phyloP scores from a whole-genome alignment of 1,284 basidiomycete species.

The Fomitopsis palustris region DNA sequence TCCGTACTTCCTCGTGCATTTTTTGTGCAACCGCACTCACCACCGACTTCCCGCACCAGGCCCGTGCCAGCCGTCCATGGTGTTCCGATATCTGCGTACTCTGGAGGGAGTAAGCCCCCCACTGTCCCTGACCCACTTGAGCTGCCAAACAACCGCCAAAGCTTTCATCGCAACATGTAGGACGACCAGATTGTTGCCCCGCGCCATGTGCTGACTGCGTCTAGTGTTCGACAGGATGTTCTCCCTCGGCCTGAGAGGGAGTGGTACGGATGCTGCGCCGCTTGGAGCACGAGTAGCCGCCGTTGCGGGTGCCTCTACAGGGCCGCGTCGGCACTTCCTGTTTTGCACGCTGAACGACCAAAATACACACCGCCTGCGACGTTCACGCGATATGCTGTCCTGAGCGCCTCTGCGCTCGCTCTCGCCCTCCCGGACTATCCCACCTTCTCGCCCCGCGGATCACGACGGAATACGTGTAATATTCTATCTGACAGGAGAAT shows the following conservation, averaged over 20 bases:
- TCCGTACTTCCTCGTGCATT: slow-evolving; percentile 24
- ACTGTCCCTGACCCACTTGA: slow-evolving; percentile 73
- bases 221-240: slow-evolving; percentile 79
- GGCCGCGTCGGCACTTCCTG: slow-evolving; percentile 76
- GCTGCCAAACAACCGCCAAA: slow-evolving; percentile 86
- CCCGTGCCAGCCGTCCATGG: slow-evolving; percentile 85
- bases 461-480: slow-evolving; percentile 8
- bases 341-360: slow-evolving; percentile 65
- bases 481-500: slow-evolving; percentile 17
- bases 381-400: slow-evolving; percentile 11
- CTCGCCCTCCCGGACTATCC: not conserved
- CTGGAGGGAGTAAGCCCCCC: slow-evolving; percentile 82
- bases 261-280: slow-evolving; percentile 60
- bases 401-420: not conserved
- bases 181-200: slow-evolving; percentile 25
- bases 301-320: slow-evolving; percentile 57
- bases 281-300: slow-evolving; percentile 59
- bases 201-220: not conserved
- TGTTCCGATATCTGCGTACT: slow-evolving; percentile 82
- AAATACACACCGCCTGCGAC: slow-evolving; percentile 3
- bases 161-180: slow-evolving; percentile 79
- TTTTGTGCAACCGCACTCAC: slow-evolving; percentile 6
- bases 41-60: slow-evolving; percentile 32
- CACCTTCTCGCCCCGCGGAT: not conserved
- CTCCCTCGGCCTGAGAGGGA: slow-evolving; percentile 72